phyloP scores from a whole-genome alignment of 2,329 filamentous ascomycete genomes.

The Berkeleyomyces basicola region DNA sequence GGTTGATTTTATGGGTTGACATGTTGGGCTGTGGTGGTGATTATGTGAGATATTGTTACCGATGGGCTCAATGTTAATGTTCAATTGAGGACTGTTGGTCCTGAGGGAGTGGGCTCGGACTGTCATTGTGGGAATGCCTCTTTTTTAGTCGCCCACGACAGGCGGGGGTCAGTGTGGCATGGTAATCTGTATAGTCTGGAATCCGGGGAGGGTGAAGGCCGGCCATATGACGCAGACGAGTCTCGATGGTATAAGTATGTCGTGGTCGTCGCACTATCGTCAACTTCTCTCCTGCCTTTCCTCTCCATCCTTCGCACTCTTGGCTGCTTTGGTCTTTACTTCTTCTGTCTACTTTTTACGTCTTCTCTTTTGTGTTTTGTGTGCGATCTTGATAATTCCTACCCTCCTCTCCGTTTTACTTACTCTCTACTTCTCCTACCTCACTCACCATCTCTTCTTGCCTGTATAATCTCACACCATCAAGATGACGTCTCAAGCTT shows the following conservation, averaged over 20 bases:
- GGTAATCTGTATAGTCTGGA: background rate
- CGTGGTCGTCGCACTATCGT: background rate
- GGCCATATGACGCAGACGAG: background rate
- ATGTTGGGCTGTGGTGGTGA: no score
- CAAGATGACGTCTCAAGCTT: constrained; percentile 8
- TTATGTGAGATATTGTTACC: no score
- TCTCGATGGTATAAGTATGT: background rate
- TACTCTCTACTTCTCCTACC: background rate
- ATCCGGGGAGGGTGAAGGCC: background rate
- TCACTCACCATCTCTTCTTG: no score
- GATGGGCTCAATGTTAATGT: no score
- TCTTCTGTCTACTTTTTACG: background rate
- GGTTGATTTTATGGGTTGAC: background rate
- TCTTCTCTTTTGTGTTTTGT: no score
- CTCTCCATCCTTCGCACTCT: background rate
- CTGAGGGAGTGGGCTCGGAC: background rate
- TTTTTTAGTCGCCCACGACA: background rate
- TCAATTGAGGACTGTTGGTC: background rate
- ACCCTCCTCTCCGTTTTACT: background rate
- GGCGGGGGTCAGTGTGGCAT: background rate
- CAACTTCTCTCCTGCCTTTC: background rate
- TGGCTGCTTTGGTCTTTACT: background rate
- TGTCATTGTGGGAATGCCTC: background rate
- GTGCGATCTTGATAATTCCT: background rate
- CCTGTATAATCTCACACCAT: background rate